Conservation (phyloP, 768 basidiomycete genomes). For the Infundibulicybe gibba region DNA sequence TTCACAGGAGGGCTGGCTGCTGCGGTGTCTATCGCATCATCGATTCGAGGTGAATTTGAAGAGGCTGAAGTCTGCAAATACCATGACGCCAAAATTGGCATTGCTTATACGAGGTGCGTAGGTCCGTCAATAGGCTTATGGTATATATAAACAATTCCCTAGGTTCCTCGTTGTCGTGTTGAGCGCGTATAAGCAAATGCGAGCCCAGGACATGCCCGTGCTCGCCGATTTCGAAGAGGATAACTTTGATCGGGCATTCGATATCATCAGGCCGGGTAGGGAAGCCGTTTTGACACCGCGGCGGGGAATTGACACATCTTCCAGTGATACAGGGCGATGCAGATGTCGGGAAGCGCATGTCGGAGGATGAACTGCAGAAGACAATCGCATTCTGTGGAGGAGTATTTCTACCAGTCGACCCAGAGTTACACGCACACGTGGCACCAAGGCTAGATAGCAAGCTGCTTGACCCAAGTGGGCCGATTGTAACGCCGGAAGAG, state of each 20-base stretch:
- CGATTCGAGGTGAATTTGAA: conserved; percentile 16
- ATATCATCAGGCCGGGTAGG: conserved; percentile 32
- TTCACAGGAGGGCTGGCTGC: conserved; percentile 26
- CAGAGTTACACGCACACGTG: conserved; percentile 21
- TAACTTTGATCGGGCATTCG: conserved; percentile 39
- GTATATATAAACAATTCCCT: neutral
- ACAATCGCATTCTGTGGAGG: conserved; percentile 28
- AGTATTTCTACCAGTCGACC: conserved; percentile 21
- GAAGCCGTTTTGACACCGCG: neutral
- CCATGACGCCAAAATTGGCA: conserved; percentile 20
- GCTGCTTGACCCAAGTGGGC: conserved; percentile 10
- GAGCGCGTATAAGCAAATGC: conserved; percentile 39
- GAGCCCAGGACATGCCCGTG: conserved; percentile 26
- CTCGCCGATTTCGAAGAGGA: conserved; percentile 31
- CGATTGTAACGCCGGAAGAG: conserved; percentile 17
- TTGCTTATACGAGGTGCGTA: conserved; percentile 23
- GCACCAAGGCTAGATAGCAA: conserved; percentile 14
- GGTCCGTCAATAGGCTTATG: neutral
- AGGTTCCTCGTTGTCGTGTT: conserved; percentile 38
- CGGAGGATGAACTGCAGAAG: conserved; percentile 46
- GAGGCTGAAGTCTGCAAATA: conserved; percentile 18
- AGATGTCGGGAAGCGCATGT: conserved; percentile 42
- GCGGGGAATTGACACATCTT: neutral
- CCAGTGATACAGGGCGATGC: conserved; percentile 54
- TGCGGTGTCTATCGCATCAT: conserved; percentile 24